Base-by-base conservation (phyloP, 1,139 yeast species). In the Yamadazyma trypodendri region DNA sequence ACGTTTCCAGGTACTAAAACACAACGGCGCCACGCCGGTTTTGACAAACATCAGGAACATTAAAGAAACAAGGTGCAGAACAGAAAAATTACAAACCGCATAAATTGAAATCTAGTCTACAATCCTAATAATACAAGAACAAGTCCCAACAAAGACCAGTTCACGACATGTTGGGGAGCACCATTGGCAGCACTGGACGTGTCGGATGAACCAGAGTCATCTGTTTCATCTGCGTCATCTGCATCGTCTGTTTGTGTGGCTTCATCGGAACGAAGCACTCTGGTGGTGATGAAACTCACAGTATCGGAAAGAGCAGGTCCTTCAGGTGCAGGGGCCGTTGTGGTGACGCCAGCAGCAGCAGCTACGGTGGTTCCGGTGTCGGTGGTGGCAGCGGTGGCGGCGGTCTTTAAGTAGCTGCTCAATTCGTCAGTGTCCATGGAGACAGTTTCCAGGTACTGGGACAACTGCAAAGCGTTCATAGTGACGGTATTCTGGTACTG, bases 241-340 rank as follows among this genome's bases (percentile, higher is more conserved):
- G 35, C n/a, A 17, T 24, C 35, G 11, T 9, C 12, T 8, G 36
- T 18, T 2, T 40, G 29, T 15, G 35, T 30, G 14, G 36, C 28
- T 6, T 25, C 38, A n/a, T 24, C 28, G 2, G 49, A 41, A 30
- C 52, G 42, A 28, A 42, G 32, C 6, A 49, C 52, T 43, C 53
- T 39, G 11, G 57, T 46, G 28, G 56, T 52, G 31, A 52, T 41
- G 34, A 44, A 52, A 28, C 55, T 46, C 10, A 50, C 52, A 15
- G 50, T 43, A 15, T 52, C 51, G 23, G 48, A 38, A 12, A 33
- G 48, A 17, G 50, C 39, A 5, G 45, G 37, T 2, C 44, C 52
- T 22, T 39, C 37, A 10, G 42, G 38, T 16, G 37, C 24, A 3
- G 31, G 30, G 16, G 46, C 32, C 4, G 40, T 17, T 6, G 39